Evolutionary conservation across 805 yeast genomes (phyloP), one percentile per base, ranked within the genome.

Genomic region (Wickerhamomyces pijperi): DNA sequence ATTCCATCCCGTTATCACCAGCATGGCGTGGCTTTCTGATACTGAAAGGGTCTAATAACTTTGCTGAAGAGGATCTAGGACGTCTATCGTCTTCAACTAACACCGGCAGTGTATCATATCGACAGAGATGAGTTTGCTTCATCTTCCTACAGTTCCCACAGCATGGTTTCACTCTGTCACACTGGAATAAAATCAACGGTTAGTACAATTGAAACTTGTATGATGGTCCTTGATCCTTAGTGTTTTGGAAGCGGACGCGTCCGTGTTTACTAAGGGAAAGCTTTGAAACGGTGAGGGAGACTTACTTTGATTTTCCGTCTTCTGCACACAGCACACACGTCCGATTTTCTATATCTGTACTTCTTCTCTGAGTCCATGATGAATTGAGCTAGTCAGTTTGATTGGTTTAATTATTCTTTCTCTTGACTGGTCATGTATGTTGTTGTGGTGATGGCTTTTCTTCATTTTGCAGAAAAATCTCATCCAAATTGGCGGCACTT

Each of bases 301-400:
- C 57, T 39, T 36, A 54, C 58, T 34, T 51, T 53, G 32, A 54
- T 51, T 34, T 54, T 54, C 16, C 58, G 50, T 35, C 50, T 49
- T 39, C 58, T 47, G 47, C 58, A 54, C 15, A 49, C 50, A 19
- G 43, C 49, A 39, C 58, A 54, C 16, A 51, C 58, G n/a, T 50
- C 56, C 16, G 54, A 53, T 35, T 45, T 47, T 44, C 58, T 49
- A 43, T 39, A 41, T 11, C 53, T 39, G 29, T 25, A 36, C 42
- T 45, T 35, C 34, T 28, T n/a, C 16, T 42, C 43, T 44, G 34
- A 32, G 18, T 31, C 20, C 29, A 19, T 20, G 29, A 9, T 25
- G n/a, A 25, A 25, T 25, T 25, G 29, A 25, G 12, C 14, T 25
- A 4, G 29, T n/a, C n/a, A n/a, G n/a, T n/a, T 25, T 25, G n/a